These are phyloP conservation scores for Mycena haematopus DNA, from an alignment of 768 basidiomycete species.

Conservation along the genomic window DNA sequence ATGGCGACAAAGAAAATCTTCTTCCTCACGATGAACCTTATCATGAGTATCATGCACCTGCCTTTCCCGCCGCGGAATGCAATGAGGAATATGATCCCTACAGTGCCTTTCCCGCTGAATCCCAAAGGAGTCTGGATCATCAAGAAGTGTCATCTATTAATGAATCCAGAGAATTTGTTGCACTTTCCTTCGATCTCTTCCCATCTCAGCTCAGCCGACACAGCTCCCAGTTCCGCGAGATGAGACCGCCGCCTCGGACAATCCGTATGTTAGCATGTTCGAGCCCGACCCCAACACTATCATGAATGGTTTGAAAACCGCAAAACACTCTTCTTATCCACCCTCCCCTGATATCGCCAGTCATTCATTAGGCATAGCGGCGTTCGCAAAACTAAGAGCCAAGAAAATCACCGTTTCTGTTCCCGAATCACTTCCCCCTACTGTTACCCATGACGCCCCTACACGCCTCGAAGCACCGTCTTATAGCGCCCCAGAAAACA, in stretches of 20 bases:
- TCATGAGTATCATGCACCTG: background rate
- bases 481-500: constrained; percentile 44
- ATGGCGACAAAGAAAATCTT: constrained; percentile 20
- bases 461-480: constrained; percentile 20
- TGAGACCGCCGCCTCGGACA: constrained; percentile 19
- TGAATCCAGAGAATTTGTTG: constrained; percentile 27
- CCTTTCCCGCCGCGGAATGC: background rate
- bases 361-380: constrained; percentile 41
- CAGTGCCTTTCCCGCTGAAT: background rate
- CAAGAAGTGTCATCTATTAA: constrained; percentile 28
- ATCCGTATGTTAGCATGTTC: constrained; percentile 16
- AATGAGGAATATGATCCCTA: constrained; percentile 4
- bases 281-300: constrained; percentile 24
- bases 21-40: background rate
- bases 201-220: constrained; percentile 10
- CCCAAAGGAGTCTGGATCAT: constrained; percentile 7
- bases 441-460: background rate
- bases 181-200: constrained; percentile 30
- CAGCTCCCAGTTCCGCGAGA: constrained; percentile 15
- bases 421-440: background rate
- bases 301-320: constrained; percentile 19
- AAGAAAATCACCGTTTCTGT: constrained; percentile 36
- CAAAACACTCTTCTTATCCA: background rate
- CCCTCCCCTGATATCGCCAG: constrained; percentile 35
- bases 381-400: constrained; percentile 50